Base-by-base conservation (phyloP, 495 filamentous ascomycete species). In the Lophium mytilinum region DNA sequence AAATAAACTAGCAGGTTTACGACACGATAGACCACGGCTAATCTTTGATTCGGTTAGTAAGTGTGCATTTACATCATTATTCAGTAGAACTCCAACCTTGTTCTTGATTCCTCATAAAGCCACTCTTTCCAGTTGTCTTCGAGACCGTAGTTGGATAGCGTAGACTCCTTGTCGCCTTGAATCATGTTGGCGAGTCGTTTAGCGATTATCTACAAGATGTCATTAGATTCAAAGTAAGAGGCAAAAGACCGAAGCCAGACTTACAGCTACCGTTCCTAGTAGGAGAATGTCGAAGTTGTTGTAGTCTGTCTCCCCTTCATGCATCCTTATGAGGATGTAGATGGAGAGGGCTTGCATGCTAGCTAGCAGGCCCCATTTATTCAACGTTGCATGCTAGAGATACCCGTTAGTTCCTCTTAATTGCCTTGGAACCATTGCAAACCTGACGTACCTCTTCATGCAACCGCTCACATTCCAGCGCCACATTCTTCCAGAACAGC, bases 1-100 rank as follows among this genome's bases (percentile, higher is more conserved):
- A 79, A 76, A 53, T 71, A 74, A 19, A 76, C 60, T 7, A 79
- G 68, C 67, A 76, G 67, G 52, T 73, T 72, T 9, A 79, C 53
- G 33, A 76, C 60, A 58, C 67, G 68, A 52, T 71, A 77, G 24
- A 78, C 57, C 17, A 76, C 60, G 56, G 47, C 61, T 43, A 77
- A 39, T 69, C 73, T 75, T 47, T 57, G 33, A 52, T 65, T 62
- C 21, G 51, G 50, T 66, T 60, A 64, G 63, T 24, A 42, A n/a
- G n/a, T n/a, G n/a, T n/a, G n/a, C n/a, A n/a, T n/a, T n/a, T n/a
- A n/a, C n/a, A n/a, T n/a, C n/a, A n/a, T n/a, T n/a, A n/a, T n/a
- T 42, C 12, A n/a, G 45, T 14, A 35, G 19, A 53, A 21, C 5
- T 17, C 34, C 12, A 50, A 70, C 67, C 70, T 70, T 67, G 67